A percentile compares a stretch with the other conserved stretches of the same genome.
Evolutionary conservation across 768 basidiomycete genomes (phyloP).

Genomic region (Mrakia hoshinonis): DNA sequence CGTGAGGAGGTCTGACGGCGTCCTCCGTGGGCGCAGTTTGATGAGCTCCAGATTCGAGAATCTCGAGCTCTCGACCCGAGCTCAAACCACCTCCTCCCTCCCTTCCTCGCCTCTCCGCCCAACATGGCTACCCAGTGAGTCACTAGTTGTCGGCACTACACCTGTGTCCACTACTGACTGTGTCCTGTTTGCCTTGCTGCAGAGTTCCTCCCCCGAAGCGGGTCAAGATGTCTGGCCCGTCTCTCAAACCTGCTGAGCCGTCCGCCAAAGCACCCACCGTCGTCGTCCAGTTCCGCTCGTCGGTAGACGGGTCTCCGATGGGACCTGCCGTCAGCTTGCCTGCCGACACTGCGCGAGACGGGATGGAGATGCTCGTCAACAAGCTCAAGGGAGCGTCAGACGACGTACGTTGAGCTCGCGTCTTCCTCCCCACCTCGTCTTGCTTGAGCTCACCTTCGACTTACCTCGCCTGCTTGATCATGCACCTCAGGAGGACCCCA

Average conservation of each 20-base stretch:
- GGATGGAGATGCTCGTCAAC: slow-evolving; percentile 80
- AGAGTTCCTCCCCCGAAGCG: slow-evolving; percentile 30
- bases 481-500: slow-evolving; percentile 21
- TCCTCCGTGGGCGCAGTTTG: background rate
- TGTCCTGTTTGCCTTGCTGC: background rate
- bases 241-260: slow-evolving; percentile 37
- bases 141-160: no score
- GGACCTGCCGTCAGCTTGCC: slow-evolving; percentile 85
- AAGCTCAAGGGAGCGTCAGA: slow-evolving; percentile 64
- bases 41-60: background rate
- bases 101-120: background rate
- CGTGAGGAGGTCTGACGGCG: no score
- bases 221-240: slow-evolving; percentile 37
- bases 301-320: slow-evolving; percentile 68
- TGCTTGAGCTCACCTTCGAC: background rate
- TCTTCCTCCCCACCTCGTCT: background rate
- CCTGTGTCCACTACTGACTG: background rate
- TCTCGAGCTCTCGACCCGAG: background rate
- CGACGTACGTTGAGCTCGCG: slow-evolving; percentile 35
- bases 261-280: slow-evolving; percentile 51
- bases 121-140: slow-evolving; percentile 21
- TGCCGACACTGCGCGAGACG: slow-evolving; percentile 73
- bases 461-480: background rate
- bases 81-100: background rate
- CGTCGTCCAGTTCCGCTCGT: slow-evolving; percentile 85